Evolutionary conservation across 192 early-diverging fungal genomes (phyloP), one percentile per base, ranked within the genome.

Genomic region (Obelidium mucronatum): DNA sequence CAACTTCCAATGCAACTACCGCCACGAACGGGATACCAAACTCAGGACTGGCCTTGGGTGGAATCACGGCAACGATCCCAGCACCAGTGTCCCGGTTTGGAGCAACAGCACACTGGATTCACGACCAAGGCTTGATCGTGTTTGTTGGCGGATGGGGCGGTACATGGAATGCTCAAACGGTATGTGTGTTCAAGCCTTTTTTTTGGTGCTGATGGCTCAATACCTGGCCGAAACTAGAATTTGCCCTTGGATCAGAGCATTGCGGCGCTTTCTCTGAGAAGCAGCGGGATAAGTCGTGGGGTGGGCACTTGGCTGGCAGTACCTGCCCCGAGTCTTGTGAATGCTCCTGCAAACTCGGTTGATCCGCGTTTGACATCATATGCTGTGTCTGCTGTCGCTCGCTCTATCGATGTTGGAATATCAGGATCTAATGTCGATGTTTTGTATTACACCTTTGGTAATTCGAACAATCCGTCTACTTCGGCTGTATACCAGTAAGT

Each of bases 101-200:
- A 4, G 72, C 72, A 2, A n/a, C 26, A 3, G 72, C 72, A 4
- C 72, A 74, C 1, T 39, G 59, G 22, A 51, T 74, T 24, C 35
- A 30, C 11, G 72, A 74, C 31, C 72, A 74, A 58, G 56, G 37
- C 17, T 19, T 74, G 6, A 31, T 74, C 39, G 22, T 74, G 11
- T 74, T 74, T 35, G 17, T 74, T 31, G 72, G 72, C 56, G 72
- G 69, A 5, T 28, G 26, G 28, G 69, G 24, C 37, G 54, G 69
- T 11, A 36, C 52, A n/a, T 59, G 44, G 67, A 69, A 69, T 42
- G 24, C 69, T 30, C 28, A 36, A 22, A 22, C 3, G 35, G 69
- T 33, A 36, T 13, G 40, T 22, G 63, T 65, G 44, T 19, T 15
- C 44, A 48, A 48, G 44, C 44, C 44, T 48, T 48, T 48, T 19